Percentiles rank a stretch among this genome's conserved stretches.
Conservation (phyloP, 352 stramenopile genomes). For the Globisporangium paddicum region DNA sequence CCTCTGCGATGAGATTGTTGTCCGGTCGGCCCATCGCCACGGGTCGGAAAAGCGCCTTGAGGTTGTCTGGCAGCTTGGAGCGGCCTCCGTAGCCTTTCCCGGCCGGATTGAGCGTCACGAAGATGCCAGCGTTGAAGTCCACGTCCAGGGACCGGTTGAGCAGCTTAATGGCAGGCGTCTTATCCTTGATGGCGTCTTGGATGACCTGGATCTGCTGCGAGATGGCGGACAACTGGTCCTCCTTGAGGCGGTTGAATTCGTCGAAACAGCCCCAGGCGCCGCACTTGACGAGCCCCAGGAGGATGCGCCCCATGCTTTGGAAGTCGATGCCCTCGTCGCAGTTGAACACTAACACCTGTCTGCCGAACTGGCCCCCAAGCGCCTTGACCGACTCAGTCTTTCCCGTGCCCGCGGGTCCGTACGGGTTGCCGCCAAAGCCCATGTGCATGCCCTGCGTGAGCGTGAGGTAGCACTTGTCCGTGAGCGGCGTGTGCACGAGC, state of each 20-base stretch:
- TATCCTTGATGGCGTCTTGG: constrained; percentile 91
- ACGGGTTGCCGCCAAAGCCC: constrained; percentile 92
- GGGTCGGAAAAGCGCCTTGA: constrained; percentile 94
- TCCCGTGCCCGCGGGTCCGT: constrained; percentile 91
- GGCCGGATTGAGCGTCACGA: constrained; percentile 94
- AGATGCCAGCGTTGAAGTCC: constrained; percentile 93
- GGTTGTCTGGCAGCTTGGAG: constrained; percentile 91
- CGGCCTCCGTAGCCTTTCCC: constrained; percentile 93
- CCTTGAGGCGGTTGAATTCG: constrained; percentile 95
- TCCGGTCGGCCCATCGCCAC: constrained; percentile 91
- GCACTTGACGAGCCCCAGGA: constrained; percentile 93
- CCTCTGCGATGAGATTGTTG: constrained; percentile 93
- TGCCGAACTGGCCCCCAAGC: constrained; percentile 85
- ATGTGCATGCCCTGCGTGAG: constrained; percentile 93
- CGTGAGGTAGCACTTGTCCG: constrained; percentile 94
- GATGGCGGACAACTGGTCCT: constrained; percentile 92
- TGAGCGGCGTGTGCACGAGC: constrained; percentile 93
- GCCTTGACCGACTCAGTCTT: constrained; percentile 96
- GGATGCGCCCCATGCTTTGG: constrained; percentile 93
- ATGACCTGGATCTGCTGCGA: constrained; percentile 95
- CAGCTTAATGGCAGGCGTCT: constrained; percentile 62
- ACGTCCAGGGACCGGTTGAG: constrained; percentile 86
- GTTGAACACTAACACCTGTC: constrained; percentile 92
- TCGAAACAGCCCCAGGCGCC: constrained; percentile 97
- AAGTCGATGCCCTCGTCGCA: constrained; percentile 95